Conservation (phyloP, 2,329 filamentous ascomycete genomes). For the Colletotrichum chlorophyti region DNA sequence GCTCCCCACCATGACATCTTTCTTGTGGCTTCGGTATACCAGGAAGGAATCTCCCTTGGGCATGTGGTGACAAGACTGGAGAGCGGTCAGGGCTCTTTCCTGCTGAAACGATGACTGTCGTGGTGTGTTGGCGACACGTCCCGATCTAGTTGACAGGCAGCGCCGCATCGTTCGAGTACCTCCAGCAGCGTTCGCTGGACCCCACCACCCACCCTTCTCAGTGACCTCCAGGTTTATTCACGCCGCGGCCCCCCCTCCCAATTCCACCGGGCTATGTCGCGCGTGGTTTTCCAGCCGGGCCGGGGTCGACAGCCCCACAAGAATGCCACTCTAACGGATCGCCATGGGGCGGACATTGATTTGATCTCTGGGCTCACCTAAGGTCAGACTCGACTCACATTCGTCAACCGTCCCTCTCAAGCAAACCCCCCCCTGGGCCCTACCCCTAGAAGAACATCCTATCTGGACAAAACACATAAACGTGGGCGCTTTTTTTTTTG, state of each 20-base stretch:
- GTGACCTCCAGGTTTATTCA: no score
- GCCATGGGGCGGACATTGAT: background rate
- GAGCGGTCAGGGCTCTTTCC: slow-evolving; percentile 17
- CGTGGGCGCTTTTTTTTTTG: background rate
- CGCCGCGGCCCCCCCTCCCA: no score
- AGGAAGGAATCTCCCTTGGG: background rate
- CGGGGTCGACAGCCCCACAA: background rate
- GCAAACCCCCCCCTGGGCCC: background rate
- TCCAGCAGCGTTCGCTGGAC: no score
- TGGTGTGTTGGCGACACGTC: slow-evolving; percentile 10
- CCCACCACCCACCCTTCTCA: no score
- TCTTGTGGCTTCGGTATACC: slow-evolving; percentile 7
- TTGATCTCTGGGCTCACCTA: background rate
- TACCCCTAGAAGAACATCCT: background rate
- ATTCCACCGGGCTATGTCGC: background rate
- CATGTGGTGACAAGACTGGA: slow-evolving; percentile 8
- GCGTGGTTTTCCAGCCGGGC: slow-evolving; percentile 1
- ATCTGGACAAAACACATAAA: background rate
- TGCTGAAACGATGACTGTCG: slow-evolving; percentile 23
- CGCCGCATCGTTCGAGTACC: no score
- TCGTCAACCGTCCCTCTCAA: slow-evolving; percentile 1
- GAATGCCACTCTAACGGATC: background rate
- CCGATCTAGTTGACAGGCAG: background rate
- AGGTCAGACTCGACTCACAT: background rate
- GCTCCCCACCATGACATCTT: background rate